Evolutionary conservation across 163 green algal genomes (phyloP).

Genomic region (Picocystis sp.): DNA sequence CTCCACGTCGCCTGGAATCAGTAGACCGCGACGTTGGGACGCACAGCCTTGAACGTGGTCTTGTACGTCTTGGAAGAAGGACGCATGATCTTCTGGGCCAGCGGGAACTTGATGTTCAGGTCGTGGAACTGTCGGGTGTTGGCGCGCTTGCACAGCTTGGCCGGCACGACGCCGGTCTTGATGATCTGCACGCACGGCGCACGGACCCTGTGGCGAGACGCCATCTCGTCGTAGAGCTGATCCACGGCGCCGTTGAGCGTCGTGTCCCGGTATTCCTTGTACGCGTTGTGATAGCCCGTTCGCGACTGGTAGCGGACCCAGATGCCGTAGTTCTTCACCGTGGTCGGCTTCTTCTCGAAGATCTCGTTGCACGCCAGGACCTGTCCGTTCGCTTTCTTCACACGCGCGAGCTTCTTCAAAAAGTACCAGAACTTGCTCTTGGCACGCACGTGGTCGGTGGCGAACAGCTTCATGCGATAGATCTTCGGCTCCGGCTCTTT

Average conservation of each 20-base stretch:
- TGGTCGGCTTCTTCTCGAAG: constrained; percentile 89
- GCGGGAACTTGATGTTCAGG: constrained; percentile 86
- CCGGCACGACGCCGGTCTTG: constrained; percentile 76
- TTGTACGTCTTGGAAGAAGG: constrained; percentile 31
- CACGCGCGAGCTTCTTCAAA: constrained; percentile 79
- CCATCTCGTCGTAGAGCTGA: constrained; percentile 83
- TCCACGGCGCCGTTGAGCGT: constrained; percentile 83
- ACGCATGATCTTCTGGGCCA: constrained; percentile 52
- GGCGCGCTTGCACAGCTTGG: constrained; percentile 49
- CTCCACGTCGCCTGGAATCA: not conserved
- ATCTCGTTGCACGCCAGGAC: constrained; percentile 96
- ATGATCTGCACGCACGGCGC: constrained; percentile 77
- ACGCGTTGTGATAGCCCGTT: constrained; percentile 80
- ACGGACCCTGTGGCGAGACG: constrained; percentile 80
- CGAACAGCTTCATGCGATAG: constrained; percentile 99
- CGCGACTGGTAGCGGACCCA: constrained; percentile 92
- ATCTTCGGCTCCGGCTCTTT: constrained; percentile 66
- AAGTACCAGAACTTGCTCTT: constrained; percentile 99
- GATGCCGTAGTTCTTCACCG: constrained; percentile 97
- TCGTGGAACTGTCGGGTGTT: constrained; percentile 87
- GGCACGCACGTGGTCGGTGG: constrained; percentile 65
- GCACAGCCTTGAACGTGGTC: constrained; percentile 71
- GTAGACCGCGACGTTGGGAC: constrained; percentile 62
- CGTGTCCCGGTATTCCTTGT: constrained; percentile 98
- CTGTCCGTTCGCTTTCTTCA: constrained; percentile 99